Conservation (phyloP, 2,329 filamentous ascomycete species). For the Aspergillus candidus region DNA sequence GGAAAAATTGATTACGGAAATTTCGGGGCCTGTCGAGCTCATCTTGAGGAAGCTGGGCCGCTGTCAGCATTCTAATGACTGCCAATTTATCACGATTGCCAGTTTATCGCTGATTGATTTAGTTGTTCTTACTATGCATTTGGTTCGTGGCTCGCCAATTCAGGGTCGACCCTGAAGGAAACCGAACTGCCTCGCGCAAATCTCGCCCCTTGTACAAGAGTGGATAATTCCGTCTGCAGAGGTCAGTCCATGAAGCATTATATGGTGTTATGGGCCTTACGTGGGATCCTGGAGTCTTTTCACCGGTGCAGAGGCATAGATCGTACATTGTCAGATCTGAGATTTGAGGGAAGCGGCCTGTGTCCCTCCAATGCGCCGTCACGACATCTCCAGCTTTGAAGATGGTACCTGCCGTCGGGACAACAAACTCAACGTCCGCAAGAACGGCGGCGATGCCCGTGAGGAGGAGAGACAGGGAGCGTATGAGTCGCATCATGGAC, state of each 20-base stretch:
- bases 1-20: conserved; percentile 55
- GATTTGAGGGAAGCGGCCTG: conserved; percentile 45
- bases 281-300: conserved; percentile 46
- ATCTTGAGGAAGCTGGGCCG: conserved; percentile 53
- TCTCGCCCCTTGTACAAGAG: conserved; percentile 33
- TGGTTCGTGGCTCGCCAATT: conserved; percentile 39
- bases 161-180: conserved; percentile 41
- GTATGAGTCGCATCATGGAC: conserved; percentile 25
- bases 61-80: background rate
- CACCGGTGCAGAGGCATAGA: conserved; percentile 56
- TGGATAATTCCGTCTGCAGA: conserved; percentile 36
- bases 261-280: conserved; percentile 26
- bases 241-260: background rate
- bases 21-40: conserved; percentile 48
- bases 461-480: conserved; percentile 27
- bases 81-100: background rate
- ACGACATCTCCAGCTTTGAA: conserved; percentile 47
- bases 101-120: background rate
- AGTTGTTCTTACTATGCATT: conserved; percentile 52
- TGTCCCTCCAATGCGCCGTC: conserved; percentile 53
- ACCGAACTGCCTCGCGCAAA: conserved; percentile 39
- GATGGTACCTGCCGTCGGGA: conserved; percentile 47
- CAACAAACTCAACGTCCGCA: conserved; percentile 51
- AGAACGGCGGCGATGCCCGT: conserved; percentile 38
- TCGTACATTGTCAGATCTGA: conserved; percentile 50